Conservation (phyloP, 352 stramenopile species). For the Phytophthora citricola region DNA sequence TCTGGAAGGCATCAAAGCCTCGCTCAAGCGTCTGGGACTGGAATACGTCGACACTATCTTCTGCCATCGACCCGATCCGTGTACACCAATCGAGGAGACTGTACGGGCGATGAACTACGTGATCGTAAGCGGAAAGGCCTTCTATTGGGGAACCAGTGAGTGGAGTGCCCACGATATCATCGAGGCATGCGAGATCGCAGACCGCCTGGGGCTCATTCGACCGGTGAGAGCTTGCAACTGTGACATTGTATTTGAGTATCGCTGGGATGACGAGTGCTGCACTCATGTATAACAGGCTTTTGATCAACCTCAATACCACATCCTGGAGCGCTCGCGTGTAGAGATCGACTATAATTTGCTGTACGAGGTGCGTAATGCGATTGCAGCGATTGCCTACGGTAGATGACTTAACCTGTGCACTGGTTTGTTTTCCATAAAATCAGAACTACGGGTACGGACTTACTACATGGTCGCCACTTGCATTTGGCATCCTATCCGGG, state of each 20-base stretch:
- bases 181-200: slow-evolving; percentile 59
- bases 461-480: slow-evolving; percentile 77
- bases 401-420: too few species aligned
- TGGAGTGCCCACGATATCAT: slow-evolving; percentile 70
- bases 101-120: slow-evolving; percentile 69
- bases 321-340: slow-evolving; percentile 66
- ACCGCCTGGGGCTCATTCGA: slow-evolving; percentile 48
- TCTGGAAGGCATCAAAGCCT: slow-evolving; percentile 45
- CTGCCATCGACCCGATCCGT: slow-evolving; percentile 55
- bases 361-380: slow-evolving; percentile 40
- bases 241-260: not conserved
- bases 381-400: not conserved
- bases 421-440: too few species aligned
- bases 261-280: not conserved
- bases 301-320: slow-evolving; percentile 77
- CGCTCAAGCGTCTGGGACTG: slow-evolving; percentile 47
- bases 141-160: slow-evolving; percentile 77
- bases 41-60: slow-evolving; percentile 66
- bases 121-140: slow-evolving; percentile 57
- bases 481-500: slow-evolving; percentile 66
- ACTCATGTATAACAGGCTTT: slow-evolving; percentile 39
- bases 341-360: slow-evolving; percentile 69
- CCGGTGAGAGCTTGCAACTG: slow-evolving; percentile 22
- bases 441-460: slow-evolving; percentile 69
- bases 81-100: slow-evolving; percentile 61